Base-by-base conservation (phyloP, 2,329 filamentous ascomycete genomes). In the Aureobasidium musti region DNA sequence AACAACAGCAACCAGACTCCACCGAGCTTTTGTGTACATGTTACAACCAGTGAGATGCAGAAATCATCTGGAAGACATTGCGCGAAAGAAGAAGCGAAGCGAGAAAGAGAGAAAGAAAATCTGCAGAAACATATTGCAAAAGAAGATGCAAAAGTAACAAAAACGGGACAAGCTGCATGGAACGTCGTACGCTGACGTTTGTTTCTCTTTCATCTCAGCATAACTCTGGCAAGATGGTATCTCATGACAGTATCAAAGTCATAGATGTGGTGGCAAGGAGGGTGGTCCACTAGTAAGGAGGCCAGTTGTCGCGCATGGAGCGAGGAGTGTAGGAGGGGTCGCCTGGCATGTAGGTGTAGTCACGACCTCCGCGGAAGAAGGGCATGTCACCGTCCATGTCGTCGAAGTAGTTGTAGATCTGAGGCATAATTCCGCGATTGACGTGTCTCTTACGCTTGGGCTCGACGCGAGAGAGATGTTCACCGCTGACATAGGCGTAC, bases 121-220 rank as follows among this genome's bases (percentile, higher is more conserved):
- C 21, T 14, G 13, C 10, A 37, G 21, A 49, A 33, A 52, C 30
- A 50, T 37, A 60, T 35, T 41, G 33, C 26, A 33, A 17, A 52
- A 60, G 6, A 49, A 49, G 19, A 47, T 41, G 39, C 37, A 45
- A 45, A 21, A 59, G 53, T 21, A 35, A 56, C 39, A 47, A 43
- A 30, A 30, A 61, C 33, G 33, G n/a, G 30, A 23, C 35, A 49
- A 14, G 41, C 28, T 23, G 41, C 19, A 23, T 45, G 28, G 5
- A 47, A 35, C 39, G 49, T 30, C 35, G 30, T 30, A 35, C 50
- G 52, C 6, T 23, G 57, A 45, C 26, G 39, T 10, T 61, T 28
- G 19, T 49, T 37, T 49, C 28, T 28, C 35, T 33, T 47, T 63
- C 59, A 33, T 63, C 13, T 63, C 45, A 21, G 59, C 59, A 14